Evolutionary conservation across 768 basidiomycete genomes (phyloP).

Genomic region (Asterophora parasitica): DNA sequence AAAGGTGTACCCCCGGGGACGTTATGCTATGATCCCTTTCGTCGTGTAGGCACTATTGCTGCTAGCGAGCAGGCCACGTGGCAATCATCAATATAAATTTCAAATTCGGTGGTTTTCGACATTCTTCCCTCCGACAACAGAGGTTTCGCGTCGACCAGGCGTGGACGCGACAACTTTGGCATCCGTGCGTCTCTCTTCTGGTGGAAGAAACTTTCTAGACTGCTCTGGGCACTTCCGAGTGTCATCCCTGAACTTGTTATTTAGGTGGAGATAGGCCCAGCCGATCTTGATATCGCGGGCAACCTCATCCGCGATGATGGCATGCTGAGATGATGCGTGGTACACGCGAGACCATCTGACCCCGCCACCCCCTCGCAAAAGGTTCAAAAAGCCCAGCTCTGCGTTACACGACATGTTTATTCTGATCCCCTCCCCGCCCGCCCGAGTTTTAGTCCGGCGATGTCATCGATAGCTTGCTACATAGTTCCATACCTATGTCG

Average conservation of each 20-base stretch:
- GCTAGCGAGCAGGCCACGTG: neutral
- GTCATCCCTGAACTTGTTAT: neutral
- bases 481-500: too few species aligned
- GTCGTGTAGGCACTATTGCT: slow-evolving; percentile 33
- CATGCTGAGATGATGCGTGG: neutral
- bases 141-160: too few species aligned
- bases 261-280: neutral
- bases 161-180: too few species aligned
- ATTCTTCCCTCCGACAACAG: neutral
- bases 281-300: neutral
- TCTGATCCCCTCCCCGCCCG: too few species aligned
- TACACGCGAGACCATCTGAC: neutral
- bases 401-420: too few species aligned
- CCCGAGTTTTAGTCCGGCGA: too few species aligned
- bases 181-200: neutral
- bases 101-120: too few species aligned
- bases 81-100: neutral
- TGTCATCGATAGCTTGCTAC: too few species aligned
- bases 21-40: slow-evolving; percentile 82
- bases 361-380: neutral
- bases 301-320: neutral
- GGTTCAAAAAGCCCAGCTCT: too few species aligned
- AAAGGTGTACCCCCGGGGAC: slow-evolving; percentile 65
- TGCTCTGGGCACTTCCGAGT: neutral
- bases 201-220: neutral